These are phyloP conservation scores for Balakata baccata DNA, from an alignment of 345 rosid species.

Conservation along the genomic window DNA sequence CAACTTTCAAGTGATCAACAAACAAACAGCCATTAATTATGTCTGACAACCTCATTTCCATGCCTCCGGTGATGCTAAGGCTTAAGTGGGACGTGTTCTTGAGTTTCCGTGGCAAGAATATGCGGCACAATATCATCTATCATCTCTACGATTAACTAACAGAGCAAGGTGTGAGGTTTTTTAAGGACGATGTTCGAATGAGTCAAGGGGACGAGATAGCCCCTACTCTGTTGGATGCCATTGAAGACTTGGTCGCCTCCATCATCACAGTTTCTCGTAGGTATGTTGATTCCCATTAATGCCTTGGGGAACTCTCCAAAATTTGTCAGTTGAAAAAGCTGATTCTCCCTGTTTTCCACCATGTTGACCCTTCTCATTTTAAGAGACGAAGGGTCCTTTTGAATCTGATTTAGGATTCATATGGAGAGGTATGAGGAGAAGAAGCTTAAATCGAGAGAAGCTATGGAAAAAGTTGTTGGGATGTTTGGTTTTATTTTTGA, in stretches of 20 bases:
- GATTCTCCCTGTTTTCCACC: constrained; percentile 45
- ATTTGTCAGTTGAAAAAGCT: constrained; percentile 36
- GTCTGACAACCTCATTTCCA: neutral
- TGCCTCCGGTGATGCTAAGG: constrained; percentile 30
- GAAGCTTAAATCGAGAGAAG: constrained; percentile 38
- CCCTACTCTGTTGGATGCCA: constrained; percentile 31
- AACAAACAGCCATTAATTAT: neutral
- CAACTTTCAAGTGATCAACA: neutral
- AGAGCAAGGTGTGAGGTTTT: constrained; percentile 30
- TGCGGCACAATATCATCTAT: constrained; percentile 31
- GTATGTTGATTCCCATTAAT: constrained; percentile 46
- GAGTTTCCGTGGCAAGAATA: constrained; percentile 56
- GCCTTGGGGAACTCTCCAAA: constrained; percentile 44
- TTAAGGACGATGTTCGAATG: constrained; percentile 41
- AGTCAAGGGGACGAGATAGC: constrained; percentile 38
- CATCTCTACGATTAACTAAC: constrained; percentile 25
- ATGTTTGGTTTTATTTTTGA: constrained; percentile 27
- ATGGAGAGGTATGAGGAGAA: constrained; percentile 19
- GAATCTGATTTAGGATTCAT: constrained; percentile 27
- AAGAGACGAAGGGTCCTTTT: constrained; percentile 39
- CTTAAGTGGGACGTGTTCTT: constrained; percentile 50
- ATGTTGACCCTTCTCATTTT: constrained; percentile 47
- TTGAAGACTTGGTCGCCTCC: constrained; percentile 49
- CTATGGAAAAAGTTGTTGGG: constrained; percentile 41
- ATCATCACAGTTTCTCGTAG: constrained; percentile 34